Evolutionary conservation across 306 rosid genomes (phyloP).

Genomic region (Luffa aegyptiaca): DNA sequence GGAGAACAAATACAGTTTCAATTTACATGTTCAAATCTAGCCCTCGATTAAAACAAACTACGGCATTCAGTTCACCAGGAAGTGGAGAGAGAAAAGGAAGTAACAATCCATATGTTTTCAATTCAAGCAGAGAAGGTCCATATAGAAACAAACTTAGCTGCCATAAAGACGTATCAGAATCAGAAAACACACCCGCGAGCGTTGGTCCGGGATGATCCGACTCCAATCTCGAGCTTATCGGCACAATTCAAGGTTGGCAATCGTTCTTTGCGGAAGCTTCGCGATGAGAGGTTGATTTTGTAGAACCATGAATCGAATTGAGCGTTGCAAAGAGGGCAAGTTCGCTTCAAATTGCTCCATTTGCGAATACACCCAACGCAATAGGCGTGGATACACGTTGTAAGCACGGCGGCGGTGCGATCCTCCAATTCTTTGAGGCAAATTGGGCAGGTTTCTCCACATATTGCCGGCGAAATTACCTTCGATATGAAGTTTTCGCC

Average conservation of each 20-base stretch:
- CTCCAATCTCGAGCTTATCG: neutral
- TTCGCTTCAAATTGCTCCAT: slow-evolving; percentile 43
- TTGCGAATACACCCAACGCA: slow-evolving; percentile 39
- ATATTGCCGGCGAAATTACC: slow-evolving; percentile 34
- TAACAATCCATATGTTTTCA: neutral
- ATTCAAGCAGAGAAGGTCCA: neutral
- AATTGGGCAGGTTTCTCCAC: slow-evolving; percentile 36
- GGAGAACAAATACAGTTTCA: neutral
- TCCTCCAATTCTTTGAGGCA: slow-evolving; percentile 26
- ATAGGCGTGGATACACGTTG: slow-evolving; percentile 36
- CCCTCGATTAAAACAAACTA: neutral
- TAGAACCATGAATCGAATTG: slow-evolving; percentile 40
- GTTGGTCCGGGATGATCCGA: neutral
- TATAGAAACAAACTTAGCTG: neutral
- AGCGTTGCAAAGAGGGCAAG: slow-evolving; percentile 57
- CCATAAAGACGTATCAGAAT: neutral
- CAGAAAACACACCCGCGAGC: slow-evolving; percentile 18
- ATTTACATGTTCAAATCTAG: neutral
- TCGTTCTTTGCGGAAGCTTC: slow-evolving; percentile 20
- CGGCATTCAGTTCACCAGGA: neutral
- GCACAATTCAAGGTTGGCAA: slow-evolving; percentile 9
- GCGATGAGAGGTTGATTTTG: slow-evolving; percentile 21
- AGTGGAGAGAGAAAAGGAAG: neutral
- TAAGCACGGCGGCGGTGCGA: slow-evolving; percentile 31
- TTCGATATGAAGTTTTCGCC: slow-evolving; percentile 20